These are phyloP conservation scores for Debaryomyces fabryi DNA, from an alignment of 1,139 yeast genomes.

Conservation along the genomic window DNA sequence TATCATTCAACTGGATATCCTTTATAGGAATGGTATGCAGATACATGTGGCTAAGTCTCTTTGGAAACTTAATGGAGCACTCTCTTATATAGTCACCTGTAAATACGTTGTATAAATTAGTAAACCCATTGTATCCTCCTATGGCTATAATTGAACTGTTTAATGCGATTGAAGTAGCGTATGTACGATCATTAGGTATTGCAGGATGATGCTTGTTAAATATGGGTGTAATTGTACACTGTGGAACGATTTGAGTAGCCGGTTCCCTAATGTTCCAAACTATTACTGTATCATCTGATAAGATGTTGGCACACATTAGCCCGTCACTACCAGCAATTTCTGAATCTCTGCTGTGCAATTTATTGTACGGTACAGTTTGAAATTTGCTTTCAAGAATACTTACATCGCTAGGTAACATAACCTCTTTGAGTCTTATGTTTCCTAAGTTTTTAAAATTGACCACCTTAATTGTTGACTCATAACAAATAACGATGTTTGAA, in stretches of 20 bases:
- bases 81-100: constrained; percentile 59
- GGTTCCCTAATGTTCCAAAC: constrained; percentile 46
- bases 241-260: constrained; percentile 19
- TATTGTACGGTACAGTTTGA: constrained; percentile 16
- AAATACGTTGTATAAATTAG: constrained; percentile 62
- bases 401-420: constrained; percentile 19
- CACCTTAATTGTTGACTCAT: constrained; percentile 27
- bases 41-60: constrained; percentile 31
- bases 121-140: constrained; percentile 66
- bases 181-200: constrained; percentile 13
- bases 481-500: constrained; percentile 36
- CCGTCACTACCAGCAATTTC: constrained; percentile 42
- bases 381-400: constrained; percentile 24
- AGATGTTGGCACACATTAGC: constrained; percentile 36
- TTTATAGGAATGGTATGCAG: constrained; percentile 41
- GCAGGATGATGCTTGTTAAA: constrained; percentile 21
- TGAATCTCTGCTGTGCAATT: constrained; percentile 16
- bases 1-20: constrained; percentile 46
- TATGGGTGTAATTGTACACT: constrained; percentile 23
- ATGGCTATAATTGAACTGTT: constrained; percentile 53
- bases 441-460: constrained; percentile 23
- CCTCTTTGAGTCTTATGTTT: constrained; percentile 11
- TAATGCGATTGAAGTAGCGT: constrained; percentile 35
- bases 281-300: constrained; percentile 38
- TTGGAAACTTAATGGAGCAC: constrained; percentile 50